Evolutionary conservation across 768 basidiomycete species (phyloP), one percentile per base, ranked within the genome.

Genomic region (Panellus pusillus): DNA sequence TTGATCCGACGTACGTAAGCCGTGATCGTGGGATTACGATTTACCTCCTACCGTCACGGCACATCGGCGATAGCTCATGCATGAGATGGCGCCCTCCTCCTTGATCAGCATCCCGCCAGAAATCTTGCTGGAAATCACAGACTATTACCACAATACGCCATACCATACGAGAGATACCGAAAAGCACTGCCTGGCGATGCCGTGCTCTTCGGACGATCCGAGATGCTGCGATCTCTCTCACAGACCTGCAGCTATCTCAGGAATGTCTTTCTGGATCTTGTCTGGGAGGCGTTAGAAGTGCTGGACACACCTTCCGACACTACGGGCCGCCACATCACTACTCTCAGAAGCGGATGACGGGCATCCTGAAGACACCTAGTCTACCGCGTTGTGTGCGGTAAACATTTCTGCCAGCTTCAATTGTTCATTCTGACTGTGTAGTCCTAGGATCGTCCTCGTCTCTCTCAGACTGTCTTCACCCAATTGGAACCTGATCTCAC

Each of bases 71-170:
- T n/a, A n/a, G n/a, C n/a, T n/a, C n/a, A n/a, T n/a, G n/a, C n/a
- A n/a, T 24, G 24, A 24, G 24, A 24, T 24, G 24, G 24, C 24
- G 2, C 24, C 24, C 6, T 24, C 24, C 24, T 6, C 24, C 32
- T 35, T 9, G 17, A 24, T 41, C 44, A 9, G 1, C 11, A 0
- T 55, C 6, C 54, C 54, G 1, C 31, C 44, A 12, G 54, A 55
- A 39, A 46, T 55, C 31, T 38, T 55, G 3, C 49, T 55, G 19
- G 54, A 55, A 42, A 46, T 55, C 27, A 36, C 36, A 17, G 44
- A 37, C 15, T 55, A 55, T 38, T 46, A 40, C 18, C 39, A 55
- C 32, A 35, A 41, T 43, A 40, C 47, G 7, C 40, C 15, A 3
- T 50, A 3, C 48, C 54, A 3, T 55, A 45, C 44, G 54, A 55